phyloP scores from a whole-genome alignment of 306 rosid genomes.

The Mimosa bimucronata region DNA sequence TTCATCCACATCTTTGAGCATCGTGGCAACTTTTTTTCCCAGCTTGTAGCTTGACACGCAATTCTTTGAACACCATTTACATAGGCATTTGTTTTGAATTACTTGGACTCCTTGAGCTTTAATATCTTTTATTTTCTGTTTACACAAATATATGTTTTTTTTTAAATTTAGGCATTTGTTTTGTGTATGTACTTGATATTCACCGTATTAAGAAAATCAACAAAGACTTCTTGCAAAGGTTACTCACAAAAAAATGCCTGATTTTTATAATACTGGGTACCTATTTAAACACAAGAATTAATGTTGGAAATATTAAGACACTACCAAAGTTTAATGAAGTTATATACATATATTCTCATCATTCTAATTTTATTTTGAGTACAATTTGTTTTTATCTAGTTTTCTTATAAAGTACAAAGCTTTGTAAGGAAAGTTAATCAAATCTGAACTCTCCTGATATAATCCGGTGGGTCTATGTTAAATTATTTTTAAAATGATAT shows the following conservation, averaged over 20 bases:
- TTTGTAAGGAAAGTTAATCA: no score
- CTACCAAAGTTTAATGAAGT: background rate
- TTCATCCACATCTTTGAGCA: background rate
- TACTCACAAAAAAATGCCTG: no score
- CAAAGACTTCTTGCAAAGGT: no score
- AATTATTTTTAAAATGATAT: no score
- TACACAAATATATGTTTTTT: background rate
- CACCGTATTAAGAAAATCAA: no score
- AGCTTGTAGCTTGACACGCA: background rate
- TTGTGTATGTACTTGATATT: no score
- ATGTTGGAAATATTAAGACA: background rate
- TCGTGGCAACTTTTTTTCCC: background rate
- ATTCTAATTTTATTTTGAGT: background rate
- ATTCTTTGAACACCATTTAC: background rate
- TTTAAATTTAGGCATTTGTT: background rate
- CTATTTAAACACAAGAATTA: background rate
- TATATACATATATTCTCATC: no score
- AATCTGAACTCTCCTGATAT: no score
- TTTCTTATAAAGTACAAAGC: no score
- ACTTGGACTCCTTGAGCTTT: background rate
- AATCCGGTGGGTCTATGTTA: no score
- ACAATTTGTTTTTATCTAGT: no score
- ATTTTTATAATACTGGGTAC: no score
- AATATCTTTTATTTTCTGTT: slow-evolving; percentile 16
- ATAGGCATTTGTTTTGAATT: background rate